phyloP scores from a whole-genome alignment of 2,329 filamentous ascomycete genomes.

The Aspergillus thermomutatus region DNA sequence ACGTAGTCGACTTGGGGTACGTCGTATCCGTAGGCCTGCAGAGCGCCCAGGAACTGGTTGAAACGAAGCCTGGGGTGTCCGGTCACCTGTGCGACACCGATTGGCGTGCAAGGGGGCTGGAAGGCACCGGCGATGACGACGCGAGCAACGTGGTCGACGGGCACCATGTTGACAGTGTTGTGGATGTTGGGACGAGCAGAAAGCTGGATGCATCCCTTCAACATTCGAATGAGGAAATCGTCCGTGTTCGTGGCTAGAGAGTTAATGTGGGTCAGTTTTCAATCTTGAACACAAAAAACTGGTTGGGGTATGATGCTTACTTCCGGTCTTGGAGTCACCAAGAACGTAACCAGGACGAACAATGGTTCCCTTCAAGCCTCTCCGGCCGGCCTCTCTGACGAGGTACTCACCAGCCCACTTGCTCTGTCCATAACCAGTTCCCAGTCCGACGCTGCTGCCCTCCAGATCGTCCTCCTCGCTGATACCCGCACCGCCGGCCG shows the following conservation, averaged over 20 bases:
- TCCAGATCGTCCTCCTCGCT: conserved; percentile 73
- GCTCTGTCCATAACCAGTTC: conserved; percentile 84
- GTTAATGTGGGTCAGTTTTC: conserved; percentile 2
- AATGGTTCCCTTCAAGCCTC: conserved; percentile 72
- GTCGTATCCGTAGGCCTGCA: conserved; percentile 71
- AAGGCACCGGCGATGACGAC: conserved; percentile 73
- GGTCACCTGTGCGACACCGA: conserved; percentile 73
- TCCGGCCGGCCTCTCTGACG: conserved; percentile 71
- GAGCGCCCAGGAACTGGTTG: conserved; percentile 69
- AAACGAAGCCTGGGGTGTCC: conserved; percentile 73
- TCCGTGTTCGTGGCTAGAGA: conserved; percentile 63
- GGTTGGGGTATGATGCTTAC: conserved; percentile 16
- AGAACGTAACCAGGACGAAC: conserved; percentile 83
- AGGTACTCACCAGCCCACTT: conserved; percentile 80
- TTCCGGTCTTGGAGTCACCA: conserved; percentile 67
- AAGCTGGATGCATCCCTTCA: conserved; percentile 85
- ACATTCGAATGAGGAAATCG: conserved; percentile 83
- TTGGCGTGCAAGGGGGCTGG: conserved; percentile 53
- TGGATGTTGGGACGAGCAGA: conserved; percentile 67
- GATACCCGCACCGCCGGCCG: conserved; percentile 62
- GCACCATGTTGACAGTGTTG: conserved; percentile 88
- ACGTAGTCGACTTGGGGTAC: conserved; percentile 65
- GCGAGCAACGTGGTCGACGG: conserved; percentile 78
- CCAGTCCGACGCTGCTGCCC: conserved; percentile 71
- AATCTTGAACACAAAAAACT: neutral